Conservation (phyloP, 1,284 basidiomycete genomes). For the Fomitopsis pinicola region DNA sequence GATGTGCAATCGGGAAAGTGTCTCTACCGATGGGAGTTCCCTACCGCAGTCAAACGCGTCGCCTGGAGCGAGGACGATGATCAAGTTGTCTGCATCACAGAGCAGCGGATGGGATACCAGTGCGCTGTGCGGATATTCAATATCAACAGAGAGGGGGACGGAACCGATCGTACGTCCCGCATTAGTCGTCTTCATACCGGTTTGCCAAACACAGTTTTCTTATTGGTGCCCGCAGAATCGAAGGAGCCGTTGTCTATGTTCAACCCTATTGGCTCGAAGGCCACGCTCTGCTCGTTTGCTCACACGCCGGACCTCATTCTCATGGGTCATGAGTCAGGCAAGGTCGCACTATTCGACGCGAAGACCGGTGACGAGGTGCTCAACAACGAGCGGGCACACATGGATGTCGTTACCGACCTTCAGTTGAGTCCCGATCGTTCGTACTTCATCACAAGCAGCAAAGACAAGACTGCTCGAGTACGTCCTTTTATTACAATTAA, state of each 20-base stretch:
- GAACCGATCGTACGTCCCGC: conserved; percentile 58
- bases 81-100: conserved; percentile 89
- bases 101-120: conserved; percentile 93
- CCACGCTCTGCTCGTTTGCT: conserved; percentile 92
- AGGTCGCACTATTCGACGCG: conserved; percentile 86
- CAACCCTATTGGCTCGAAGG: conserved; percentile 90
- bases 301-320: conserved; percentile 79
- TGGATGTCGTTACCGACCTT: conserved; percentile 86
- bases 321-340: conserved; percentile 95
- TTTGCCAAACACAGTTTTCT: background rate
- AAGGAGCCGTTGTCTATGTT: conserved; percentile 76
- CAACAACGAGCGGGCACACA: conserved; percentile 82
- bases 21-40: conserved; percentile 94
- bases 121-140: conserved; percentile 87
- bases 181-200: background rate
- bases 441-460: conserved; percentile 95
- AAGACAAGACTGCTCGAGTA: conserved; percentile 95
- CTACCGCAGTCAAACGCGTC: conserved; percentile 95
- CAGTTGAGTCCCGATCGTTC: conserved; percentile 89
- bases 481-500: conserved; percentile 23
- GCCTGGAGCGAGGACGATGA: conserved; percentile 86
- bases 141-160: conserved; percentile 80
- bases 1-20: conserved; percentile 88
- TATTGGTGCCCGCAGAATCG: conserved; percentile 49
- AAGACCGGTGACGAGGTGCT: conserved; percentile 84